These are phyloP conservation scores for Boletus pseudo-olivaceus DNA, from an alignment of 768 basidiomycete genomes.

Conservation along the genomic window DNA sequence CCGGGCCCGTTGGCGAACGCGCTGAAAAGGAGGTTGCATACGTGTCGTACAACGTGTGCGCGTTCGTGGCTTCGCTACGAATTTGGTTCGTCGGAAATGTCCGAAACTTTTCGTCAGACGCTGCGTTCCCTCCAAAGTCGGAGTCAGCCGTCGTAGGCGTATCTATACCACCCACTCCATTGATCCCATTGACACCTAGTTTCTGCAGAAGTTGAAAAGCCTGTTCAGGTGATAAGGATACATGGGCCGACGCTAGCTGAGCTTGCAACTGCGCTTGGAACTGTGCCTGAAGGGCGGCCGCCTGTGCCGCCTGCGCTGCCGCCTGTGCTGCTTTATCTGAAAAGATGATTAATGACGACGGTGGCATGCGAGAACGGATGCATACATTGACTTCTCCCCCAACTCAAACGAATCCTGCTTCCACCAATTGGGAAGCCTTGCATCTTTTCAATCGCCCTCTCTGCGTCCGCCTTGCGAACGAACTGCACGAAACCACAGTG, in stretches of 20 bases:
- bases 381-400: constrained; percentile 90
- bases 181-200: constrained; percentile 42
- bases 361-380: background rate
- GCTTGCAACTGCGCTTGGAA: constrained; percentile 37
- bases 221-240: constrained; percentile 54
- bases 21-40: constrained; percentile 17
- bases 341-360: constrained; percentile 4
- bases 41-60: constrained; percentile 20
- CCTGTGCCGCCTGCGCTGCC: constrained; percentile 79
- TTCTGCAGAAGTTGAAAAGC: constrained; percentile 60
- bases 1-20: constrained; percentile 12
- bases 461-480: constrained; percentile 87
- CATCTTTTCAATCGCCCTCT: constrained; percentile 93
- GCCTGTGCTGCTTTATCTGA: constrained; percentile 89
- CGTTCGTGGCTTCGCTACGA: constrained; percentile 12
- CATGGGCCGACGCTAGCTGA: constrained; percentile 24
- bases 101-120: constrained; percentile 24
- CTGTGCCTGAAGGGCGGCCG: constrained; percentile 59
- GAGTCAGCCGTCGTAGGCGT: constrained; percentile 3
- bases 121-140: constrained; percentile 16
- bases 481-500: constrained; percentile 97
- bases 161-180: constrained; percentile 20
- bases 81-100: constrained; percentile 19
- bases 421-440: constrained; percentile 95
- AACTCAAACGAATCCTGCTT: constrained; percentile 84